Evolutionary conservation across 192 early-diverging fungal genomes (phyloP).

Genomic region (Funneliformis mosseae): DNA sequence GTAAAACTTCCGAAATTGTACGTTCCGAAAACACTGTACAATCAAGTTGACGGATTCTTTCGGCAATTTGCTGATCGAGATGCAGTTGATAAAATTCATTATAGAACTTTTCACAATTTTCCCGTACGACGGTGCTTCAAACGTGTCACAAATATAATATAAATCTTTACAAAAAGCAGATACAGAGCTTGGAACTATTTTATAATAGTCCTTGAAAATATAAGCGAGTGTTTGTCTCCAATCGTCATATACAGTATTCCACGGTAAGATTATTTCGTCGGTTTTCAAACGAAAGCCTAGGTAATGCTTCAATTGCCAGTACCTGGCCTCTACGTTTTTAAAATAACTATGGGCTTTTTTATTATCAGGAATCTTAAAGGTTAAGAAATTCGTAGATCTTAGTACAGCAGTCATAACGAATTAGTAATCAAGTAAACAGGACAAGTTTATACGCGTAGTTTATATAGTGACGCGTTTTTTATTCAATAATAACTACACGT

Average conservation of each 20-base stretch:
- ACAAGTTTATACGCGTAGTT: no score
- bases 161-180: constrained; percentile 9
- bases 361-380: constrained; percentile 1
- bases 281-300: constrained; percentile 9
- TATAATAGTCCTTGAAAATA: background rate
- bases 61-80: background rate
- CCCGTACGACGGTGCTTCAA: background rate
- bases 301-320: constrained; percentile 21
- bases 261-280: background rate
- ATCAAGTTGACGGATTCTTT: background rate
- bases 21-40: background rate
- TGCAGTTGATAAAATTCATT: constrained; percentile 2
- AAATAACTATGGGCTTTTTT: constrained; percentile 1
- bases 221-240: background rate
- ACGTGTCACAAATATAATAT: constrained; percentile 9
- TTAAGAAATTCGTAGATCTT: constrained; percentile 7
- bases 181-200: background rate
- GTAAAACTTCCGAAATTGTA: background rate
- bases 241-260: background rate
- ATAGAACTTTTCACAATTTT: background rate
- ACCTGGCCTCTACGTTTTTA: constrained; percentile 15
- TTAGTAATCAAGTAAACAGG: no score
- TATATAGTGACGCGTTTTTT: no score
- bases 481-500: no score
- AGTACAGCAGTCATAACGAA: background rate